A percentile compares a stretch with the other conserved stretches of the same genome.
These are phyloP conservation scores for Kodamaea suecica DNA, from an alignment of 1,139 yeast species.

Conservation along the genomic window DNA sequence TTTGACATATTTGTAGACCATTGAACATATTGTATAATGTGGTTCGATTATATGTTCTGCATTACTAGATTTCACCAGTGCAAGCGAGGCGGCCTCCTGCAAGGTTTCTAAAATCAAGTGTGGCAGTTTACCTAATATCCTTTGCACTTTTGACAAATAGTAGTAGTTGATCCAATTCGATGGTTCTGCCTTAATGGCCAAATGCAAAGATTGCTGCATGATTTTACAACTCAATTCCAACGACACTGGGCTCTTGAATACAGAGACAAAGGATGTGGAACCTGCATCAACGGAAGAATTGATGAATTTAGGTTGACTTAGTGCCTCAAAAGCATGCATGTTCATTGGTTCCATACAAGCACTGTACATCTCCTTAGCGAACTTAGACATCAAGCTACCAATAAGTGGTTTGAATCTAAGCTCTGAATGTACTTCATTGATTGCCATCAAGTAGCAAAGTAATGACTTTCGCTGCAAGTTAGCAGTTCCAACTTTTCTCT, in stretches of 20 bases:
- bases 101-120: slow-evolving; percentile 37
- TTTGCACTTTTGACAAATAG: slow-evolving; percentile 58
- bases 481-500: slow-evolving; percentile 62
- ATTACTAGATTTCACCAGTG: slow-evolving; percentile 34
- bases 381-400: slow-evolving; percentile 51
- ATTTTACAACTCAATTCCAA: slow-evolving; percentile 29
- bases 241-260: slow-evolving; percentile 24
- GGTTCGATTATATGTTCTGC: slow-evolving; percentile 71
- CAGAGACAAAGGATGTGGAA: slow-evolving; percentile 21
- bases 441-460: slow-evolving; percentile 73
- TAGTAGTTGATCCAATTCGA: slow-evolving; percentile 64
- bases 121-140: slow-evolving; percentile 39
- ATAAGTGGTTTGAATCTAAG: slow-evolving; percentile 31
- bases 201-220: slow-evolving; percentile 39
- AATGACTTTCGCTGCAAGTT: slow-evolving; percentile 66
- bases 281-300: slow-evolving; percentile 24
- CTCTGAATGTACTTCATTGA: slow-evolving; percentile 37
- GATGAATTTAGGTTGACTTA: slow-evolving; percentile 33
- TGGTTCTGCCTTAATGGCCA: slow-evolving; percentile 42
- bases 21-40: slow-evolving; percentile 61
- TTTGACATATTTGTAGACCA: slow-evolving; percentile 55
- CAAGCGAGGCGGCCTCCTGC: slow-evolving; percentile 38
- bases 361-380: slow-evolving; percentile 61
- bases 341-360: slow-evolving; percentile 67
- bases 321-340: slow-evolving; percentile 49